phyloP scores from a whole-genome alignment of 768 basidiomycete genomes.

The Hygrophoropsis aurantiaca region DNA sequence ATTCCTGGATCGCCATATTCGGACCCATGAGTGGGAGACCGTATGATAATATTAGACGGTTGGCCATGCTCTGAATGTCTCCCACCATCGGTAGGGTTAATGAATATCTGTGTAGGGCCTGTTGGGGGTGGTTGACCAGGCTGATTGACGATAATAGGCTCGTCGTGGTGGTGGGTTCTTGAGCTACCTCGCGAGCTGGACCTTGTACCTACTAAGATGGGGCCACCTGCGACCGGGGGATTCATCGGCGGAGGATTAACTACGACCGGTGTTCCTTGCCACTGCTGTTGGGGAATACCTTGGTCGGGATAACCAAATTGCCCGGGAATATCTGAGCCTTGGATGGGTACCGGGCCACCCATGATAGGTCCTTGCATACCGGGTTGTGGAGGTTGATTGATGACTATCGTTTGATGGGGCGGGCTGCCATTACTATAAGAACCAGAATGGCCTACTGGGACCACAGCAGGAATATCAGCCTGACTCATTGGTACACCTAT shows the following conservation, averaged over 20 bases:
- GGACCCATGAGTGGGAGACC: neutral
- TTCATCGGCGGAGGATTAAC: constrained; percentile 11
- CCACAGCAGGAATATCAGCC: constrained; percentile 12
- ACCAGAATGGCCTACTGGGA: constrained; percentile 2
- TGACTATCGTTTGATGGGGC: constrained; percentile 11
- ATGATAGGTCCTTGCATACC: constrained; percentile 12
- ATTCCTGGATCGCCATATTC: neutral
- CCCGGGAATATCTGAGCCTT: constrained; percentile 12
- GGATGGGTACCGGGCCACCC: constrained; percentile 19
- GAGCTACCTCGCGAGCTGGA: too few species aligned
- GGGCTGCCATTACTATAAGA: neutral
- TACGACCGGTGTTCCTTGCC: constrained; percentile 22
- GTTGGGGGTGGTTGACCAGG: constrained; percentile 3
- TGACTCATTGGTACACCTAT: neutral
- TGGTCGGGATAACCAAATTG: constrained; percentile 14
- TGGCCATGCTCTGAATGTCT: neutral
- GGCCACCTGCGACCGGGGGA: constrained; percentile 2
- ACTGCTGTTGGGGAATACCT: constrained; percentile 15
- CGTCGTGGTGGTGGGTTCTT: too few species aligned
- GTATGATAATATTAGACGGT: constrained; percentile 1
- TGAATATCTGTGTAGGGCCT: constrained; percentile 3
- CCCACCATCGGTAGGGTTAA: neutral
- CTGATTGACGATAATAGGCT: neutral
- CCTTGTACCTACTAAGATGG: too few species aligned
- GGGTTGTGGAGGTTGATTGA: constrained; percentile 6